These are phyloP conservation scores for Cladosporium sp. DNA, from an alignment of 2,329 filamentous ascomycete genomes.

Conservation along the genomic window DNA sequence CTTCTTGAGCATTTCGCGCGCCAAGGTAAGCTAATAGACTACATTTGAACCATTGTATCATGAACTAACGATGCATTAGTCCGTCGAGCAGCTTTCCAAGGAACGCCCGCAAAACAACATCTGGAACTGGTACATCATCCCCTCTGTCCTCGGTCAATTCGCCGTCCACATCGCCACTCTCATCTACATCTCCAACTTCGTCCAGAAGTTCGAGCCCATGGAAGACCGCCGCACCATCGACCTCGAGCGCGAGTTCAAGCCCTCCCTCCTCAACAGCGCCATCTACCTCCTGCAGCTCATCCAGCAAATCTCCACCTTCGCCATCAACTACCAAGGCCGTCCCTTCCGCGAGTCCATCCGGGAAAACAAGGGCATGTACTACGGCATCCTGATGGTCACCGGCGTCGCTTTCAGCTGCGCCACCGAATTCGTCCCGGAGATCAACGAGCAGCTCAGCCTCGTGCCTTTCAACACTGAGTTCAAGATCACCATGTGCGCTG, in stretches of 20 bases:
- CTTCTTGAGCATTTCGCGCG: slow-evolving; percentile 97
- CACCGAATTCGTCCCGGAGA: slow-evolving; percentile 90
- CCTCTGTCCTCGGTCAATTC: slow-evolving; percentile 94
- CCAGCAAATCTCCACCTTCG: slow-evolving; percentile 98
- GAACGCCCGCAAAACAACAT: slow-evolving; percentile 98
- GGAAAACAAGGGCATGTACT: slow-evolving; percentile 98
- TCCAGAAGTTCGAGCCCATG: slow-evolving; percentile 74
- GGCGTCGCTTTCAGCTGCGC: slow-evolving; percentile 91
- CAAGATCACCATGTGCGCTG: slow-evolving; percentile 74
- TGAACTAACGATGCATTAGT: slow-evolving; percentile 43
- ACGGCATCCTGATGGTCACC: slow-evolving; percentile 85
- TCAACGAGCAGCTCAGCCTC: slow-evolving; percentile 89
- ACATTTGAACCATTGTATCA: no score
- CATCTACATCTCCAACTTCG: slow-evolving; percentile 88
- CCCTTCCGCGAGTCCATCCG: slow-evolving; percentile 95
- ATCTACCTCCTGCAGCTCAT: slow-evolving; percentile 97
- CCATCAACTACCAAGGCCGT: slow-evolving; percentile 98
- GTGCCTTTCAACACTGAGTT: slow-evolving; percentile 88
- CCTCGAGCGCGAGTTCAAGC: slow-evolving; percentile 89
- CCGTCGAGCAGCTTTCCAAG: slow-evolving; percentile 92
- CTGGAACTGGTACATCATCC: slow-evolving; percentile 98
- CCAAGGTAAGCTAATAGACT: slow-evolving; percentile 57
- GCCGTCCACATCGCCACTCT: slow-evolving; percentile 91
- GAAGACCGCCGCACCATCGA: slow-evolving; percentile 60
- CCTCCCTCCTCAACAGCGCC: slow-evolving; percentile 91